phyloP scores from a whole-genome alignment of 2,329 filamentous ascomycete species.

The Ophiocordyceps camponoti-leonardi region DNA sequence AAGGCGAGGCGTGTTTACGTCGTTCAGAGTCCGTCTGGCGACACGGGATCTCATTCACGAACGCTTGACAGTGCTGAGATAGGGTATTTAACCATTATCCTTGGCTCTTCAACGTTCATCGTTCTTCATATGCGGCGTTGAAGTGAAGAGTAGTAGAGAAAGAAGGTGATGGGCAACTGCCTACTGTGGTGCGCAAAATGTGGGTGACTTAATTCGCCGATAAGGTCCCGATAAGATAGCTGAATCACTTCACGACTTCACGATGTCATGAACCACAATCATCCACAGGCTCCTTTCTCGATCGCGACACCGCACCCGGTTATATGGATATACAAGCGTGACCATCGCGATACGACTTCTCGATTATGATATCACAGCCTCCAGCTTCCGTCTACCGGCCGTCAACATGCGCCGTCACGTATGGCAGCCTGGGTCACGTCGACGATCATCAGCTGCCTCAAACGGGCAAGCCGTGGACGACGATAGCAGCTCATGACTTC shows the following conservation, averaged over 20 bases:
- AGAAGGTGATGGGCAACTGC: neutral
- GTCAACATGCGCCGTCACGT: slow-evolving; percentile 58
- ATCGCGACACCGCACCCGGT: neutral
- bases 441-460: slow-evolving; percentile 52
- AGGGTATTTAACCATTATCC: too few species aligned
- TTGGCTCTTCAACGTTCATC: too few species aligned
- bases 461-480: slow-evolving; percentile 62
- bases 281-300: neutral
- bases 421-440: slow-evolving; percentile 50
- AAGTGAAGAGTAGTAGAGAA: too few species aligned
- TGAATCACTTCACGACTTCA: neutral
- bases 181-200: neutral
- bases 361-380: slow-evolving; percentile 26
- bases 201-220: neutral
- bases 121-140: too few species aligned
- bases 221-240: neutral
- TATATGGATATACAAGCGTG: too few species aligned
- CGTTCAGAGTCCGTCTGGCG: too few species aligned
- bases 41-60: too few species aligned
- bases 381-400: slow-evolving; percentile 30
- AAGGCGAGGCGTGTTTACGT: neutral
- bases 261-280: too few species aligned
- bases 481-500: slow-evolving; percentile 47
- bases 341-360: neutral
- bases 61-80: too few species aligned